Evolutionary conservation across 495 filamentous ascomycete genomes (phyloP).

Genomic region (Sabuloglossum arenarium): DNA sequence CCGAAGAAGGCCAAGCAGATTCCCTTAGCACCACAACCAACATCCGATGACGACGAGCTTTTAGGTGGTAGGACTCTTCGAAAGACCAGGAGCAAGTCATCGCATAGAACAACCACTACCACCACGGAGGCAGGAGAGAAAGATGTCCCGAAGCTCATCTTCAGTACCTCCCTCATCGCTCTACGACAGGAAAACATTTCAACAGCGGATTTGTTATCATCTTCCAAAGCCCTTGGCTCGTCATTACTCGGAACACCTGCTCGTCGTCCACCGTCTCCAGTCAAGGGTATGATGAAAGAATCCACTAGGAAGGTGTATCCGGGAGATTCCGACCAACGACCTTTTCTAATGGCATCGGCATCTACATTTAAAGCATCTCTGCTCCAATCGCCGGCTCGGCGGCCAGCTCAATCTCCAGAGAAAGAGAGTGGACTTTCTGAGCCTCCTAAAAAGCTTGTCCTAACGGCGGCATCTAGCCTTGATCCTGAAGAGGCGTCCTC

Average conservation of each 20-base stretch:
- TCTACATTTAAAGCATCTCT: conserved; percentile 8
- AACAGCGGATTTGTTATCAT: conserved; percentile 11
- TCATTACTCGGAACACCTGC: conserved; percentile 28
- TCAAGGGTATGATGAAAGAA: conserved; percentile 22
- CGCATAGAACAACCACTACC: conserved; percentile 14
- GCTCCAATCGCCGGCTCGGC: conserved; percentile 9
- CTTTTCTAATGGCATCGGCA: conserved; percentile 18
- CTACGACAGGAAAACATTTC: background rate
- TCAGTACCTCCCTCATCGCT: conserved; percentile 15
- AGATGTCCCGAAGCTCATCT: conserved; percentile 17
- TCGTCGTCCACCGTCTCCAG: conserved; percentile 28
- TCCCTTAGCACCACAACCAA: conserved; percentile 20
- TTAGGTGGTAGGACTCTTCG: conserved; percentile 21
- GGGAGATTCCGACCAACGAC: background rate
- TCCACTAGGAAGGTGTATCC: conserved; percentile 3
- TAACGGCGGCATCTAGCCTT: background rate
- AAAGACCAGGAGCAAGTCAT: conserved; percentile 19
- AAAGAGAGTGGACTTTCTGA: background rate
- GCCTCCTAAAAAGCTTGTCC: conserved; percentile 2
- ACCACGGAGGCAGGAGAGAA: background rate
- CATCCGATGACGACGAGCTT: conserved; percentile 28
- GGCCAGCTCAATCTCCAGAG: background rate
- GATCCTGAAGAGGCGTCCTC: background rate
- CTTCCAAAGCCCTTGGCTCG: conserved; percentile 18
- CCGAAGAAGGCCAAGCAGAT: conserved; percentile 34